Evolutionary conservation across 2,329 filamentous ascomycete genomes (phyloP).

Genomic region (Teratosphaeria pseudoeucalypti): DNA sequence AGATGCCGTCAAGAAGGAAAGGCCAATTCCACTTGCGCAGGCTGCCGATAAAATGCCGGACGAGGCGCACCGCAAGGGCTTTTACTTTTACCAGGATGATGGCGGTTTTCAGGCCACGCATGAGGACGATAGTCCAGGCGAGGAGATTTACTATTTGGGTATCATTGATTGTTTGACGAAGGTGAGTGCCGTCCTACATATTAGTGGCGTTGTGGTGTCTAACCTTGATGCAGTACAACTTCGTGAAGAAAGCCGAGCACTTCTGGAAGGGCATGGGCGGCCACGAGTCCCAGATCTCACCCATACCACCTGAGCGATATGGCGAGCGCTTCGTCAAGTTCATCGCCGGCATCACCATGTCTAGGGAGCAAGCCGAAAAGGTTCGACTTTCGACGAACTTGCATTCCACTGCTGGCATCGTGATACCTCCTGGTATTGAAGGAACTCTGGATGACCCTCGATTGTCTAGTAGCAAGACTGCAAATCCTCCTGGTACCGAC

Average conservation of each 20-base stretch:
- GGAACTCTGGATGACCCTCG: conserved; percentile 26
- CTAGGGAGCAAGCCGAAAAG: conserved; percentile 65
- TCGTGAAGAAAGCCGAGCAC: conserved; percentile 89
- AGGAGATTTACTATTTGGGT: conserved; percentile 94
- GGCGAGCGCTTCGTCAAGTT: conserved; percentile 91
- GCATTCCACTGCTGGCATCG: conserved; percentile 14
- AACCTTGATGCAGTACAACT: conserved; percentile 57
- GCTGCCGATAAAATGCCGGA: conserved; percentile 76
- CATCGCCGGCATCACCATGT: conserved; percentile 83
- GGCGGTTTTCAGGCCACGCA: conserved; percentile 89
- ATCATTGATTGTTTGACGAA: conserved; percentile 98
- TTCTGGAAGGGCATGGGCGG: conserved; percentile 90
- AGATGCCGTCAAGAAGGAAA: conserved; percentile 84
- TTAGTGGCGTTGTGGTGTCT: neutral
- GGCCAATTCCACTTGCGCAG: conserved; percentile 84
- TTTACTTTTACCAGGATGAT: conserved; percentile 88
- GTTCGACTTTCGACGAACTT: conserved; percentile 15
- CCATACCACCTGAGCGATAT: conserved; percentile 80
- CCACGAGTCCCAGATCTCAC: conserved; percentile 80
- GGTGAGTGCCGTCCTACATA: conserved; percentile 46
- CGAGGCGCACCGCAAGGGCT: conserved; percentile 60
- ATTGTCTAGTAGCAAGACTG: conserved; percentile 29
- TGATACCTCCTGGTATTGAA: conserved; percentile 13
- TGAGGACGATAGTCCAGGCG: conserved; percentile 71
- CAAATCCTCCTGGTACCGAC: conserved; percentile 36